Conservation (phyloP, 2,329 filamentous ascomycete genomes). For the Xylaria sp. region DNA sequence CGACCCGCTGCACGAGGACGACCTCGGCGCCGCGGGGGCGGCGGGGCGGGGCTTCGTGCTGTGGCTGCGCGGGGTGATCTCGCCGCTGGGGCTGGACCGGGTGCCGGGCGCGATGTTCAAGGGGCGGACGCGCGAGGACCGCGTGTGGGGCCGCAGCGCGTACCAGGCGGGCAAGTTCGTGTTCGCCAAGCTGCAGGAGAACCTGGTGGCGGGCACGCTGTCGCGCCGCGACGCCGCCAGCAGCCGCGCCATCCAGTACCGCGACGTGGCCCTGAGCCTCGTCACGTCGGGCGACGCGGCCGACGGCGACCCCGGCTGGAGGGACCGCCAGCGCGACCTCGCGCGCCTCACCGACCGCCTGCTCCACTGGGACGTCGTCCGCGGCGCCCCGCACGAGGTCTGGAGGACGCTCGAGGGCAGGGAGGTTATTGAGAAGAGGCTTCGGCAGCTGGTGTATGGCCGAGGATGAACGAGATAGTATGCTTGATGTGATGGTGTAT, state of each 20-base stretch:
- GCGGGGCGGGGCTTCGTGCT: constrained; percentile 77
- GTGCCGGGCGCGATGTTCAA: constrained; percentile 80
- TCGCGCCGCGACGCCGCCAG: constrained; percentile 80
- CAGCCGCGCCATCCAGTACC: constrained; percentile 76
- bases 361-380: constrained; percentile 82
- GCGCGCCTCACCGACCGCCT: constrained; percentile 79
- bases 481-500: background rate
- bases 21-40: constrained; percentile 68
- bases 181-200: constrained; percentile 92
- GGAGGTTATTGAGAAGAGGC: constrained; percentile 74
- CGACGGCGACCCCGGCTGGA: constrained; percentile 71
- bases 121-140: constrained; percentile 78
- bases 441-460: constrained; percentile 65
- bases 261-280: constrained; percentile 75
- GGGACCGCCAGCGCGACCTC: constrained; percentile 81
- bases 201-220: constrained; percentile 81
- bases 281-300: constrained; percentile 80
- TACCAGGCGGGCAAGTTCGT: constrained; percentile 82
- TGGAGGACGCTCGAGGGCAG: constrained; percentile 78
- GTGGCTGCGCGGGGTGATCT: constrained; percentile 84
- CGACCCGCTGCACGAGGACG: constrained; percentile 86
- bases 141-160: constrained; percentile 78
- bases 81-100: constrained; percentile 82
- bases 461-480: background rate
- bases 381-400: constrained; percentile 81